phyloP scores from a whole-genome alignment of 1,139 yeast species.

The Arxiozyma bovina region DNA sequence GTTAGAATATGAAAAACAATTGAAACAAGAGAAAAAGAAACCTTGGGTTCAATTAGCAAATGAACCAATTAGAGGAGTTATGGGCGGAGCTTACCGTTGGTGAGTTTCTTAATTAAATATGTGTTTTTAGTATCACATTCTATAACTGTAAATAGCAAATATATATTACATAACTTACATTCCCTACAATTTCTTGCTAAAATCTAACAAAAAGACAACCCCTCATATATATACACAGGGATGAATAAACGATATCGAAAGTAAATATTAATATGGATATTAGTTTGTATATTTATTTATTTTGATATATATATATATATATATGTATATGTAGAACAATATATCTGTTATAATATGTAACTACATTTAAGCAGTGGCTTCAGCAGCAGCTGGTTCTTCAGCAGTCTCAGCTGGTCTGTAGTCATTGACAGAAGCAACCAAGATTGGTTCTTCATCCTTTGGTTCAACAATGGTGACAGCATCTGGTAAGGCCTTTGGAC shows the following conservation, averaged over 20 bases:
- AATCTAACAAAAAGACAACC: no score
- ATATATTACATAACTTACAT: neutral
- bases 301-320: neutral
- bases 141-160: neutral
- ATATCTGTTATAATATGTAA: neutral
- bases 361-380: conserved; percentile 6
- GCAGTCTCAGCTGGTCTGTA: conserved; percentile 43
- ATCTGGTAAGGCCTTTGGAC: conserved; percentile 94
- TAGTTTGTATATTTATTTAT: neutral
- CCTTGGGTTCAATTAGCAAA: conserved; percentile 40
- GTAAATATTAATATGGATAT: neutral
- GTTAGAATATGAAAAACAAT: conserved; percentile 48
- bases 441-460: conserved; percentile 87
- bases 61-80: conserved; percentile 37
- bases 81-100: conserved; percentile 47
- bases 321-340: neutral
- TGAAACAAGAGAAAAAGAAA: conserved; percentile 37
- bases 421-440: conserved; percentile 78
- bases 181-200: neutral
- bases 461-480: conserved; percentile 92
- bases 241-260: neutral
- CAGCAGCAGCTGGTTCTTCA: conserved; percentile 18
- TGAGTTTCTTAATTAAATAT: conserved; percentile 12
- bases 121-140: neutral
- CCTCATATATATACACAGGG: no score